Conservation (phyloP, 306 rosid species). For the Rosa lucieae region DNA sequence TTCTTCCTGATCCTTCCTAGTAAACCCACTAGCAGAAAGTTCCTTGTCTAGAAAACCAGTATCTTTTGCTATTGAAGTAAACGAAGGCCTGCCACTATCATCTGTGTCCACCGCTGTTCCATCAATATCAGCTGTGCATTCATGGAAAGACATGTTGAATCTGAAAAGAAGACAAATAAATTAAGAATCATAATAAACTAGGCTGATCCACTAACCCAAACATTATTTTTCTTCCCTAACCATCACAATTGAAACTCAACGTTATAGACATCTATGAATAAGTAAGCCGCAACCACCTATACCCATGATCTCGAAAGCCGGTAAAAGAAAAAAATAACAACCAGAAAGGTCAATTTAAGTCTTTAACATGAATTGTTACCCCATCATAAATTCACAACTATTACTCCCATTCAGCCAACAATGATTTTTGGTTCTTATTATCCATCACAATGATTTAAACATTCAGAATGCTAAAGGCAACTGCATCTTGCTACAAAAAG, state of each 20-base stretch:
- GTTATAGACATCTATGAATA: background rate
- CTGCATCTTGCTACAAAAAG: background rate
- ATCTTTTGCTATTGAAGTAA: conserved; percentile 60
- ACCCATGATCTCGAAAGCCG: background rate
- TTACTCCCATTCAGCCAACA: background rate
- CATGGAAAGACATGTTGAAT: conserved; percentile 67
- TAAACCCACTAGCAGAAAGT: conserved; percentile 92
- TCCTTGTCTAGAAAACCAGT: conserved; percentile 77
- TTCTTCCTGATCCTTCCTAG: conserved; percentile 68
- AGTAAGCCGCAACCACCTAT: background rate
- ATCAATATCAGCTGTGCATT: conserved; percentile 52
- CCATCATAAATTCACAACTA: background rate
- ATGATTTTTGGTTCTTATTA: background rate
- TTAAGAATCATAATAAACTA: background rate
- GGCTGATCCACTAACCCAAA: background rate
- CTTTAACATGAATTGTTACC: background rate
- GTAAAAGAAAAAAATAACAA: background rate
- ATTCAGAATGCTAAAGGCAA: conserved; percentile 12
- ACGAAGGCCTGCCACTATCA: conserved; percentile 59
- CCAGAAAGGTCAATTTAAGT: background rate
- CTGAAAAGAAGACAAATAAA: conserved; percentile 38
- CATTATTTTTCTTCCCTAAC: background rate
- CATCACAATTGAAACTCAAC: background rate
- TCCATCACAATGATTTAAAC: background rate
- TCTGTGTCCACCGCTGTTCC: conserved; percentile 45